A percentile compares a stretch with the other conserved stretches of the same genome.
Conservation (phyloP, 495 filamentous ascomycete species). For the Rhizodiscina lignyota region DNA sequence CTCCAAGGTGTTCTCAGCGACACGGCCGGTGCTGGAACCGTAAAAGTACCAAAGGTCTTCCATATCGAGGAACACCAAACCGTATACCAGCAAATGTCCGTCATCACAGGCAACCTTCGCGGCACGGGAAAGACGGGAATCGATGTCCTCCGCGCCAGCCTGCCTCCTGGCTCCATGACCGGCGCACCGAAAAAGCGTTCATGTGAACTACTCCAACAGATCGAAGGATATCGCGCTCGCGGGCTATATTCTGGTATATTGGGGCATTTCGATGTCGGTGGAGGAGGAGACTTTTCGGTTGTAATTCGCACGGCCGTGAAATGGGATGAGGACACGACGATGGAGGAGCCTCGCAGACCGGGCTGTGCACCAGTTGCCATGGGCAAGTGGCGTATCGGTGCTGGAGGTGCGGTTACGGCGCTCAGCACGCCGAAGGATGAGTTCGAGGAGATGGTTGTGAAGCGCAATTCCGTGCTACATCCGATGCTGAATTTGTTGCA, state of each 20-base stretch:
- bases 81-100: constrained; percentile 79
- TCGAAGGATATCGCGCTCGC: constrained; percentile 50
- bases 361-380: no score
- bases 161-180: constrained; percentile 90
- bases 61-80: constrained; percentile 77
- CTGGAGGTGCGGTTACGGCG: constrained; percentile 75
- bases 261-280: constrained; percentile 76
- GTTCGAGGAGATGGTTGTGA: constrained; percentile 81
- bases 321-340: constrained; percentile 28
- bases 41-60: constrained; percentile 52
- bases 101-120: constrained; percentile 50
- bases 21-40: constrained; percentile 49
- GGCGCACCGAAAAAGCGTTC: constrained; percentile 84
- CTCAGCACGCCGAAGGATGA: constrained; percentile 63
- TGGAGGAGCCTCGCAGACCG: constrained; percentile 26
- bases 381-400: constrained; percentile 69
- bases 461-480: no score
- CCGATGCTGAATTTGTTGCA: no score
- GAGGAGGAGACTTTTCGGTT: constrained; percentile 75
- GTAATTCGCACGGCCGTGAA: constrained; percentile 66
- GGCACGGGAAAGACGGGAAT: constrained; percentile 23
- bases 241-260: constrained; percentile 78
- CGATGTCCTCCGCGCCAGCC: constrained; percentile 55
- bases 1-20: constrained; percentile 55
- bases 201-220: constrained; percentile 56